These are phyloP conservation scores for Trypanosoma boissoni DNA, from an alignment of 208 protist genomes.

Conservation along the genomic window DNA sequence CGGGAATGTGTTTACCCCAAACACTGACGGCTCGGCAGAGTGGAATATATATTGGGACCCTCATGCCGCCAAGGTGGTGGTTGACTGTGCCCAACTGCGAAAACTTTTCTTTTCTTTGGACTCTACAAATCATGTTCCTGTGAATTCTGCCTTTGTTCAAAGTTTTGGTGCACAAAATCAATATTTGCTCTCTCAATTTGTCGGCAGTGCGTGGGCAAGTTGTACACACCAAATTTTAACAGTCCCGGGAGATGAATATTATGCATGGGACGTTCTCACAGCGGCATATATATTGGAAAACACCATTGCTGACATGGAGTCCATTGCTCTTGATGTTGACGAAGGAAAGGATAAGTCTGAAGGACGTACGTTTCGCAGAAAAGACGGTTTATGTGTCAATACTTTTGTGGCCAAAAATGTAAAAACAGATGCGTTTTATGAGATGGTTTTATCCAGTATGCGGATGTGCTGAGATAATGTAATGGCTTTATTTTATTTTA, in stretches of 20 bases:
- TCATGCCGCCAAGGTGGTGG: slow-evolving; percentile 60
- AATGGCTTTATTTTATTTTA: too few species aligned
- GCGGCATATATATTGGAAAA: slow-evolving; percentile 73
- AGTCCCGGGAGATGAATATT: slow-evolving; percentile 73
- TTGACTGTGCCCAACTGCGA: slow-evolving; percentile 45
- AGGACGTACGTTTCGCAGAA: slow-evolving; percentile 38
- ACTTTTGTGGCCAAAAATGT: slow-evolving; percentile 52
- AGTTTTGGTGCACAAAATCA: slow-evolving; percentile 76
- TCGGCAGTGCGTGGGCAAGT: slow-evolving; percentile 74
- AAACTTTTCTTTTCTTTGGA: slow-evolving; percentile 82
- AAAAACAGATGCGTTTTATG: slow-evolving; percentile 60
- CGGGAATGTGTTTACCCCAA: slow-evolving; percentile 81
- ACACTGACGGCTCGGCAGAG: slow-evolving; percentile 76
- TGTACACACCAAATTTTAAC: slow-evolving; percentile 73
- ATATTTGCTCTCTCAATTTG: slow-evolving; percentile 82
- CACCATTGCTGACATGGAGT: slow-evolving; percentile 41
- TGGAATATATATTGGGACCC: slow-evolving; percentile 93
- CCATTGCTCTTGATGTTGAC: slow-evolving; percentile 55
- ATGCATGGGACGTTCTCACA: slow-evolving; percentile 88
- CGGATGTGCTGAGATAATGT: slow-evolving; percentile 36
- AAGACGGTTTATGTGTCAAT: neutral
- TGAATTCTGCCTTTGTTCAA: slow-evolving; percentile 63
- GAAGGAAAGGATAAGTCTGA: slow-evolving; percentile 48
- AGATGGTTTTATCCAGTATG: slow-evolving; percentile 48
- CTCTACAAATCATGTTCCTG: slow-evolving; percentile 81